Conservation (phyloP, 805 yeast species). For the Candida vartiovaarae region DNA sequence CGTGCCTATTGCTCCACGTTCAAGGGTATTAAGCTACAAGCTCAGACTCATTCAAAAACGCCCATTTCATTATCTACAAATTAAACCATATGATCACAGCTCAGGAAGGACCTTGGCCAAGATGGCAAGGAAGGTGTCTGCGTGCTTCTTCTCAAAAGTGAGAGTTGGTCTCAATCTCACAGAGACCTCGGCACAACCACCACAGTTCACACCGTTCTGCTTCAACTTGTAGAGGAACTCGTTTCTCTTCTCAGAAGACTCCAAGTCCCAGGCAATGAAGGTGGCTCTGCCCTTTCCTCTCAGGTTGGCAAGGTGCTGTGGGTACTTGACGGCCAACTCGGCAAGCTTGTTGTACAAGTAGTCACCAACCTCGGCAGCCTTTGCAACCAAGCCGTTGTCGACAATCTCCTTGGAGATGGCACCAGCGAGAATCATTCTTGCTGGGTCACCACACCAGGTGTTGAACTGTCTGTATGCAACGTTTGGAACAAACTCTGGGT, state of each 20-base stretch:
- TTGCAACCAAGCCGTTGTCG: constrained; percentile 49
- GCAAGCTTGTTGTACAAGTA: constrained; percentile 56
- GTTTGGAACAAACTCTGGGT: constrained; percentile 66
- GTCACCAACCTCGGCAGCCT: constrained; percentile 56
- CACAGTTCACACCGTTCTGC: constrained; percentile 65
- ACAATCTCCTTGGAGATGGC: constrained; percentile 62
- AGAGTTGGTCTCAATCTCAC: constrained; percentile 79
- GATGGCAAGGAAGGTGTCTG: constrained; percentile 51
- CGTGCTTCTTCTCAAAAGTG: constrained; percentile 74
- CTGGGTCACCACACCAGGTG: constrained; percentile 94
- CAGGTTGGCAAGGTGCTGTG: constrained; percentile 44
- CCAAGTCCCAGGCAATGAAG: constrained; percentile 75
- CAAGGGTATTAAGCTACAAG: too few species aligned
- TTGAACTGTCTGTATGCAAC: constrained; percentile 84
- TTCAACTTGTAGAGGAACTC: constrained; percentile 54
- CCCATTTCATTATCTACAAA: too few species aligned
- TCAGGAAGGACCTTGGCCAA: constrained; percentile 30
- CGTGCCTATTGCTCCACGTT: too few species aligned
- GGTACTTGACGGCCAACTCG: constrained; percentile 45
- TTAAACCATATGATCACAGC: constrained; percentile 4
- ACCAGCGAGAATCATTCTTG: constrained; percentile 68
- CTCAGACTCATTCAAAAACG: too few species aligned
- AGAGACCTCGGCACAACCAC: constrained; percentile 77
- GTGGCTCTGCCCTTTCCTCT: constrained; percentile 75
- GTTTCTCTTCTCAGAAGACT: constrained; percentile 49